Evolutionary conservation across 345 rosid species (phyloP).

Genomic region (Rubroshorea leprosula): DNA sequence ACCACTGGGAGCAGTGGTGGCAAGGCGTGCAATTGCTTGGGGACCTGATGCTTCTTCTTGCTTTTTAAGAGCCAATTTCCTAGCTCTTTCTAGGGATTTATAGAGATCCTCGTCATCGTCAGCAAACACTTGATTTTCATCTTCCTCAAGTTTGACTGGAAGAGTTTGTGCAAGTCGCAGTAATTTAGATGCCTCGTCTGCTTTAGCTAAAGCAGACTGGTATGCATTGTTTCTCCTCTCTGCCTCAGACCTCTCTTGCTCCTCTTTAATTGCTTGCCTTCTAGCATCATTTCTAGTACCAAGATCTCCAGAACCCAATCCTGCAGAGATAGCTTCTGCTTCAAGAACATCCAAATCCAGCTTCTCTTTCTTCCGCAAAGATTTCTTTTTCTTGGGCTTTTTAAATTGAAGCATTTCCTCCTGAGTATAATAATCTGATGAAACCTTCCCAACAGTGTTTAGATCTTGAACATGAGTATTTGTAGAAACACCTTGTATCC

Average conservation of each 20-base stretch:
- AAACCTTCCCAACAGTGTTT: slow-evolving; percentile 48
- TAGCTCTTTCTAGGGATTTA: slow-evolving; percentile 73
- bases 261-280: slow-evolving; percentile 77
- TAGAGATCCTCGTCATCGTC: slow-evolving; percentile 79
- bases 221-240: slow-evolving; percentile 76
- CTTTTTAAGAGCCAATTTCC: slow-evolving; percentile 75
- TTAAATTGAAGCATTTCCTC: slow-evolving; percentile 88
- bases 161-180: slow-evolving; percentile 57
- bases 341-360: slow-evolving; percentile 82
- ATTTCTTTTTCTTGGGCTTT: slow-evolving; percentile 90
- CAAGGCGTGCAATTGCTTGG: slow-evolving; percentile 66
- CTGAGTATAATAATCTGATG: slow-evolving; percentile 76
- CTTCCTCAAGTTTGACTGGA: slow-evolving; percentile 47
- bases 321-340: slow-evolving; percentile 82
- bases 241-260: slow-evolving; percentile 67
- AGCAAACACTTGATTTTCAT: slow-evolving; percentile 48
- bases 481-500: slow-evolving; percentile 58
- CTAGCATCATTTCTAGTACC: slow-evolving; percentile 82
- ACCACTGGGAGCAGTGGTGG: slow-evolving; percentile 33
- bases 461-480: slow-evolving; percentile 60
- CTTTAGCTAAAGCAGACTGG: slow-evolving; percentile 70
- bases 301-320: slow-evolving; percentile 82
- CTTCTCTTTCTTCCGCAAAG: slow-evolving; percentile 79
- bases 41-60: slow-evolving; percentile 66
- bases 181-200: slow-evolving; percentile 81